Base-by-base conservation (phyloP, 768 basidiomycete species). In the Auricularia sp. region DNA sequence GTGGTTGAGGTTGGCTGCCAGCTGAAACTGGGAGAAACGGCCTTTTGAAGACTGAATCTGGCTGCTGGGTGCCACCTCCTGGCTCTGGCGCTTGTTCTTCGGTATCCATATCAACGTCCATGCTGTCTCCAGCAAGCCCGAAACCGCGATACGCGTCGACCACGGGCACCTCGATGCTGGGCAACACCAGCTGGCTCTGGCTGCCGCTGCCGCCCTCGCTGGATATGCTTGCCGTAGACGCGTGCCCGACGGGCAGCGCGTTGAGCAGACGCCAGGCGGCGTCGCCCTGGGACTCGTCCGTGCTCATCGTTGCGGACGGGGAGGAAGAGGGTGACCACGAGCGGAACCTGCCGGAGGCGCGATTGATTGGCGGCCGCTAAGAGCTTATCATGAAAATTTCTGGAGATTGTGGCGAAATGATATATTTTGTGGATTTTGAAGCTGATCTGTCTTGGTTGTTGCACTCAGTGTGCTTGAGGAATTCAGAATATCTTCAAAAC, bases 261-360 rank as follows among this genome's bases (percentile, higher is more conserved):
- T 59, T 14, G 16, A 35, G 56, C 34, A 59, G 56, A 59, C 56
- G 23, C 56, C 56, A 59, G 11, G 34, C 34, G 29, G 29, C 23
- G 14, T 59, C 56, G 56, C 56, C 56, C 56, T 59, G 56, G 16
- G 56, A 59, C 56, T 59, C 56, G 21, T 59, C 56, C 23, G 21
- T 23, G 16, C 11, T 14, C 56, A 59, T 59, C 34, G 18, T 54
- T 18, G 53, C 53, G 18, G 29, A 23, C 56, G 56, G 29, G 18
- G 10, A 33, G 33, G 23, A 18, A 51, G 16, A 51, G 47, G 8
- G 12, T 18, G 47, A 51, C 11, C 47, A 29, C 29, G 29, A 29
- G 21, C 47, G 47, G 47, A 2, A 51, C 14, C 47, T 21, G 14
- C 47, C 47, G 47, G 47, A 8, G 47, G 39, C 39, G 39, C 39